Percentiles rank a stretch among this genome's conserved stretches.
Conservation (phyloP, 208 protist genomes). For the Trypanosoma lewisi region DNA sequence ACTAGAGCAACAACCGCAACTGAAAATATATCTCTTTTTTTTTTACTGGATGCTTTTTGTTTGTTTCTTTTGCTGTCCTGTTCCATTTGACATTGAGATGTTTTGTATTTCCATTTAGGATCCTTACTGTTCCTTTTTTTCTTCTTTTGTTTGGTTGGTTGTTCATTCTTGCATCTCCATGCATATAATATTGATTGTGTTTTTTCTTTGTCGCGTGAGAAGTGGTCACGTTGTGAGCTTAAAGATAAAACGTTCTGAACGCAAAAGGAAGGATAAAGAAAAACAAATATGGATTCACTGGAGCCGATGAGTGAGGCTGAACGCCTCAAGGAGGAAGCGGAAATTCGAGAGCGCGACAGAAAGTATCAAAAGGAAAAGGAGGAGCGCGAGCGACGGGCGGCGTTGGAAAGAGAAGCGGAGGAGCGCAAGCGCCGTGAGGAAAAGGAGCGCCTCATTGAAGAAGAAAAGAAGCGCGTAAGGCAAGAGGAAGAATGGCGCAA, state of each 20-base stretch:
- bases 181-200: slow-evolving; percentile 2
- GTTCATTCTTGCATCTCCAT: slow-evolving; percentile 7
- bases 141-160: slow-evolving; percentile 11
- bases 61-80: background rate
- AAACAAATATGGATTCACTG: slow-evolving; percentile 24
- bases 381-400: slow-evolving; percentile 59
- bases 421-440: slow-evolving; percentile 58
- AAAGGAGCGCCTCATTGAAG: slow-evolving; percentile 61
- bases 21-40: background rate
- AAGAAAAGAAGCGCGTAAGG: slow-evolving; percentile 51
- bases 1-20: too few relatives aligned
- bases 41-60: background rate
- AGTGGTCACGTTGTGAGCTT: background rate
- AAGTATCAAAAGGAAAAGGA: slow-evolving; percentile 71
- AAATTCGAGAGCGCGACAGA: slow-evolving; percentile 77
- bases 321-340: slow-evolving; percentile 71
- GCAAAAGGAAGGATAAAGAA: background rate
- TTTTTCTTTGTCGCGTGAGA: background rate
- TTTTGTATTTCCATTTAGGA: background rate
- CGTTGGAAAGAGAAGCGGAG: slow-evolving; percentile 57
- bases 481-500: slow-evolving; percentile 84
- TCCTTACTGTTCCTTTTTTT: background rate
- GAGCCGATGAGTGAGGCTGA: slow-evolving; percentile 43
- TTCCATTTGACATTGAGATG: background rate
- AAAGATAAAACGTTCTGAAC: background rate